Evolutionary conservation across 192 early-diverging fungal genomes (phyloP), one percentile per base, ranked within the genome.

Genomic region (Entomortierella chlamydospora): DNA sequence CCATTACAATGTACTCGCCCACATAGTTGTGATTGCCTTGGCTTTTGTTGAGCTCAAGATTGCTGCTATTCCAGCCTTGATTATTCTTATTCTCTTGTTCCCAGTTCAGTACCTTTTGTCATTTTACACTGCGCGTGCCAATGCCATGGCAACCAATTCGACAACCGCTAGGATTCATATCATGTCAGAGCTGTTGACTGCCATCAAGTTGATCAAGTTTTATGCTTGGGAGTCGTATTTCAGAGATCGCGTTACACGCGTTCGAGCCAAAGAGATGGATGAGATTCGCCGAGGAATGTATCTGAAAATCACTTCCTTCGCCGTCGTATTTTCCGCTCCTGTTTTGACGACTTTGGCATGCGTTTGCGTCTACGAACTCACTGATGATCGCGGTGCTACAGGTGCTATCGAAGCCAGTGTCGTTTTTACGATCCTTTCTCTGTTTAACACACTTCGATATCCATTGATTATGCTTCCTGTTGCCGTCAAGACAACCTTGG

Each of bases 141-240:
- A 85, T 1, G 83, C 83, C 63, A 72, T 72, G 59, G 82, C 81
- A 6, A 91, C 92, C 37, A 85, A 69, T 11, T 78, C 85, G n/a
- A 92, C 90, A 3, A 87, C 86, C 11, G 68, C 84, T 29, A 83
- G 92, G 34, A 90, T 93, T 29, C 91, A 91, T 65, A 73, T 93
- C 50, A 93, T 93, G 86, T 90, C 90, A 0, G 92, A 93, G 72
- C 83, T 91, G 39, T 70, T 93, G 51, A 93, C 90, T 5, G 91
- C 90, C 22, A 90, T 93, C 64, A 93, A 92, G 66, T 77, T 93
- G 25, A 90, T 93, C 67, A 93, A 93, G 68, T 89, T 93, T 61
- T 93, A 93, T 70, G 86, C 90, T 12, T 93, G 92, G 92, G 92
- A 93, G 56, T 61, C 76, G 2, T 86, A 86, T n/a, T 93, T 93